phyloP scores from a whole-genome alignment of 768 basidiomycete species.

The Suillus alpinus region DNA sequence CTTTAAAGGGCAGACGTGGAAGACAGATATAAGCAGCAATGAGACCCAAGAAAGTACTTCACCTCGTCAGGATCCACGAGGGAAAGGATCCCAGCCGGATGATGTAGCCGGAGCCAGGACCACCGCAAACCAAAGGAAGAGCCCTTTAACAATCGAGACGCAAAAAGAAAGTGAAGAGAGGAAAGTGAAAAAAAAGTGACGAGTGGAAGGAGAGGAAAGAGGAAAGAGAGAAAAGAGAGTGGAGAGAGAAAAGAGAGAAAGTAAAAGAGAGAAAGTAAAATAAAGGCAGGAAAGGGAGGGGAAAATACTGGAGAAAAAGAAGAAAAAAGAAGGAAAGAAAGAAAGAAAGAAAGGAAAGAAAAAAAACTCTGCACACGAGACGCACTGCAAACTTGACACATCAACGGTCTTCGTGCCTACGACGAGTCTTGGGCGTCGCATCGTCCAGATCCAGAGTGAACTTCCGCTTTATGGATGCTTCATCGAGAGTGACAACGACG shows the following conservation, averaged over 20 bases:
- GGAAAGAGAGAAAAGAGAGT: background rate
- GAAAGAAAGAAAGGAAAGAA: background rate
- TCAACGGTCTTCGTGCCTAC: background rate
- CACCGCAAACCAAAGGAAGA: background rate
- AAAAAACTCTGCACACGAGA: background rate
- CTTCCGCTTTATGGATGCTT: background rate
- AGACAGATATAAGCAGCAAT: no score
- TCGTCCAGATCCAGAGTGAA: background rate
- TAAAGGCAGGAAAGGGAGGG: no score
- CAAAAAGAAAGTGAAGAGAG: no score
- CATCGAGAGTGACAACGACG: background rate
- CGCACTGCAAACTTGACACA: background rate
- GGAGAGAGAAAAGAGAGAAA: no score
- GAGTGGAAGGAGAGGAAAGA: no score
- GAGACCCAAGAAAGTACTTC: background rate
- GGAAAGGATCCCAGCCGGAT: background rate
- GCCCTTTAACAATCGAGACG: background rate
- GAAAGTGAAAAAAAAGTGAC: no score
- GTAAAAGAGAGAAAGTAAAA: no score
- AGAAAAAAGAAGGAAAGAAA: no score
- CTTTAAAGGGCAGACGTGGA: no score
- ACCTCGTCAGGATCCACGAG: background rate
- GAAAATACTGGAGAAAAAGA: background rate
- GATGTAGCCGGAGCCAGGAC: background rate
- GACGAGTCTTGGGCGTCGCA: background rate